phyloP scores from a whole-genome alignment of 129 eudicot genomes.

The Flaveria linearis region DNA sequence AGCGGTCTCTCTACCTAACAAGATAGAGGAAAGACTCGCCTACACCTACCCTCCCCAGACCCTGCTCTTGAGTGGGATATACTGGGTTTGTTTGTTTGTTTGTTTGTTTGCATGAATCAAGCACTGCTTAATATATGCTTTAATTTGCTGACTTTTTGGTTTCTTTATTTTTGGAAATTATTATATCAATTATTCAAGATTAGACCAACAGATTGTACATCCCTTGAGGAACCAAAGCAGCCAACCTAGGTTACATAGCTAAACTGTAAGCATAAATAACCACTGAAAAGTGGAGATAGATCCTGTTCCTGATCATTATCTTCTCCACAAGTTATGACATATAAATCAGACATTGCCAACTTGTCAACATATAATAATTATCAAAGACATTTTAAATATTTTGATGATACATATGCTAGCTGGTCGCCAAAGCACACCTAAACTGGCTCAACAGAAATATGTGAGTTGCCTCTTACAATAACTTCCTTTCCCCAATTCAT shows the following conservation, averaged over 20 bases:
- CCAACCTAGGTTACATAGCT: slow-evolving; percentile 4
- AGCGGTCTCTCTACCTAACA: too few species aligned
- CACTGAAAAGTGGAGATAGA: neutral
- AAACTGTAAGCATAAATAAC: neutral
- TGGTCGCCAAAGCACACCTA: neutral
- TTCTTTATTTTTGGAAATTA: too few species aligned
- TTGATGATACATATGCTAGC: neutral
- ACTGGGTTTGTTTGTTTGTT: too few species aligned
- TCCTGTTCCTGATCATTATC: slow-evolving; percentile 16
- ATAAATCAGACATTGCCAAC: neutral
- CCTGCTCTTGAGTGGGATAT: too few species aligned
- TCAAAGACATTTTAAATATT: neutral
- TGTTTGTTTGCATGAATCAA: too few species aligned
- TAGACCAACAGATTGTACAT: too few species aligned
- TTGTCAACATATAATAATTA: neutral
- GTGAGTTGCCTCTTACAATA: neutral
- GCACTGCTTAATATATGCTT: too few species aligned
- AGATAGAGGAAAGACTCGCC: too few species aligned
- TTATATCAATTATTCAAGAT: too few species aligned
- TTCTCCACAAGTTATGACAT: neutral
- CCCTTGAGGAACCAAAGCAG: neutral
- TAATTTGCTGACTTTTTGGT: too few species aligned
- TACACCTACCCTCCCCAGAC: too few species aligned
- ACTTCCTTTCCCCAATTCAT: neutral
- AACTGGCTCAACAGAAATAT: neutral